Base-by-base conservation (phyloP, 495 filamentous ascomycete genomes). In the Hypoxylon perforatum region DNA sequence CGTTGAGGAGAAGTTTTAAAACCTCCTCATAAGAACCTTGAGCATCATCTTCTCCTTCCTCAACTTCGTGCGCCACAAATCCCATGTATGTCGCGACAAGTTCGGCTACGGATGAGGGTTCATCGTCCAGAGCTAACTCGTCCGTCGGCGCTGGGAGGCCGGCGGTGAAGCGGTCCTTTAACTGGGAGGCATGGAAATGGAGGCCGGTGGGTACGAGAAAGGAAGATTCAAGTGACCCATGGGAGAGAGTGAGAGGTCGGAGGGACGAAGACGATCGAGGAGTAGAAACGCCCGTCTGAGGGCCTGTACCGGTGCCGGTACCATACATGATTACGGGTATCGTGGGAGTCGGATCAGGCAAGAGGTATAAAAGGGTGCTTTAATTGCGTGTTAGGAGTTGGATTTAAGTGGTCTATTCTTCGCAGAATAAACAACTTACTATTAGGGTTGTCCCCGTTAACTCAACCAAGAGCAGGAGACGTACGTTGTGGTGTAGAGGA, bases 101-200 rank as follows among this genome's bases (percentile, higher is more conserved):
- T 79, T 99, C 95, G 14, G 91, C 77, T 12, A 91, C 86, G 8
- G 95, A 99, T 0, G 95, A 98, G 4, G 95, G 95, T 82, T 99
- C 95, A 68, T 99, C 95, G 78, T 99, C 95, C 73, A 94, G 91
- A 39, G 96, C 95, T 66, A 98, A 87, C 80, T 99, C 95, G 76
- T 99, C 95, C 70, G 95, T 99, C 25, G 95, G 90, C 48, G 88
- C 81, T 17, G 95, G 95, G 68, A 99, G 85, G 44, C 91, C 92
- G 11, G 90, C 83, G 39, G 85, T 86, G 77, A 99, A 98, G 48
- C 85, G 83, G 65, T 97, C 92, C 80, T 93, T 93, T 66, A 97
- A 84, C 78, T 95, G 91, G 23, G 92, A 91, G 61, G 95, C 95
- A 77, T 93, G 93, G 84, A 96, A 99, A 80, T 99, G 95, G 63